phyloP scores from a whole-genome alignment of 768 basidiomycete species.

The Suillus alpinus region DNA sequence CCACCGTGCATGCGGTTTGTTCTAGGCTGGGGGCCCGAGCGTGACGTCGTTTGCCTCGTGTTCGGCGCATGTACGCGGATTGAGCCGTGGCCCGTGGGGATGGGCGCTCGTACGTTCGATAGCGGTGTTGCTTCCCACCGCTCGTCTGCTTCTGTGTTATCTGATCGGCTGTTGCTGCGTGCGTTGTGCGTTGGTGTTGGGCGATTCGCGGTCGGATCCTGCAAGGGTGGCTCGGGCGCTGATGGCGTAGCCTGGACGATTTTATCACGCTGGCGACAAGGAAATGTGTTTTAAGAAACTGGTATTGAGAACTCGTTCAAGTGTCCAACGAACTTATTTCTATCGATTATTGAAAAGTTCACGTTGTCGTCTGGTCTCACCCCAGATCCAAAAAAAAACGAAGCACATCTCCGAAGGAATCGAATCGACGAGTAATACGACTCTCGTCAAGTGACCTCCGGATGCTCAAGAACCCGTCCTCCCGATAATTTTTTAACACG shows the following conservation, averaged over 20 bases:
- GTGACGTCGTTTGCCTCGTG: slow-evolving; percentile 3
- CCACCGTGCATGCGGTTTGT: not conserved
- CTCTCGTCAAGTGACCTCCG: not conserved
- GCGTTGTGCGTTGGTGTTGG: not conserved
- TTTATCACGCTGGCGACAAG: not conserved
- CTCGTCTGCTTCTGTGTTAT: not conserved
- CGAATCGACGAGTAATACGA: not conserved
- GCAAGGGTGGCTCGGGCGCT: not conserved
- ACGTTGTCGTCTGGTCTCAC: not conserved
- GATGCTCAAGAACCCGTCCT: not conserved
- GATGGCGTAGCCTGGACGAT: not conserved
- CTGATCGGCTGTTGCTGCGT: not conserved
- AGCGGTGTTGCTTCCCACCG: not conserved
- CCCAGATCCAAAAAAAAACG: not conserved
- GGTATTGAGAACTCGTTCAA: not conserved
- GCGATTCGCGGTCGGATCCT: not conserved
- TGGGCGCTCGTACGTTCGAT: not conserved
- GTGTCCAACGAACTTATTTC: not conserved
- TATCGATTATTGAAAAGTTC: not conserved
- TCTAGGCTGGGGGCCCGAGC: not conserved
- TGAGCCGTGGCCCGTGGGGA: not conserved
- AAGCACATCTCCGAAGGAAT: not conserved
- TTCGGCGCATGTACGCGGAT: slow-evolving; percentile 2
- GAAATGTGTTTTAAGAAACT: not conserved
- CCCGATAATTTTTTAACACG: not conserved